Base-by-base conservation (phyloP, 2,329 filamentous ascomycete genomes). In the Pseudocercospora vitis region DNA sequence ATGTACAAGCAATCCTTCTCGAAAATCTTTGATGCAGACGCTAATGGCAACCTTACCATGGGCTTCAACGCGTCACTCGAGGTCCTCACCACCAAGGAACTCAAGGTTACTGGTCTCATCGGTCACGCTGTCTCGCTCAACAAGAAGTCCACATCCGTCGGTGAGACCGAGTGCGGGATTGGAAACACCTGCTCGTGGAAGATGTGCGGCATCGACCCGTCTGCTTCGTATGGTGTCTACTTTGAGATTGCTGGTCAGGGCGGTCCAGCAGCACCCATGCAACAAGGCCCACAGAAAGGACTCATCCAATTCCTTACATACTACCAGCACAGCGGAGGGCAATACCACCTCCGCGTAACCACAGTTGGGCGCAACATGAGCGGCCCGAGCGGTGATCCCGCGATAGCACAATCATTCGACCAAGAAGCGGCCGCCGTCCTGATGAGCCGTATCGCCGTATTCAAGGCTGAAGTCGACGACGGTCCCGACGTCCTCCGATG, bases 1-100 rank as follows among this genome's bases (percentile, higher is more conserved):
- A 96, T 99, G 86, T 99, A 97, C 39, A 96, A 94, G 76, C 94
- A 99, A 71, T 97, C 94, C 0, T 99, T 99, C 68, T 87, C 95
- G 48, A 87, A 95, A 55, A 86, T 99, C 14, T 99, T 99, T 68
- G 94, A 99, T 71, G 96, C 96, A 74, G 94, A 99, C 68, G 89
- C 82, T 1, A 87, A 95, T 55, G 94, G 96, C 62, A 96, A 96
- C 70, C 81, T 99, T 11, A 76, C 95, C 7, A 99, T 99, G 94
- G 94, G 91, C 39, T 99, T 99, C 78, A 99, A 99, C 68, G 94
- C 91, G 26, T 91, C 91, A 8, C 80, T 99, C 9, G 94, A 99
- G 72, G 92, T 97, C 12, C 76, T 99, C 31, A 99, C 94, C 0
- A 97, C 94, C 11, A 99, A 97, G 75, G 94, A 99, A 70, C 80